phyloP scores from a whole-genome alignment of 2,329 filamentous ascomycete genomes.

The Cadophora luteo-olivacea region DNA sequence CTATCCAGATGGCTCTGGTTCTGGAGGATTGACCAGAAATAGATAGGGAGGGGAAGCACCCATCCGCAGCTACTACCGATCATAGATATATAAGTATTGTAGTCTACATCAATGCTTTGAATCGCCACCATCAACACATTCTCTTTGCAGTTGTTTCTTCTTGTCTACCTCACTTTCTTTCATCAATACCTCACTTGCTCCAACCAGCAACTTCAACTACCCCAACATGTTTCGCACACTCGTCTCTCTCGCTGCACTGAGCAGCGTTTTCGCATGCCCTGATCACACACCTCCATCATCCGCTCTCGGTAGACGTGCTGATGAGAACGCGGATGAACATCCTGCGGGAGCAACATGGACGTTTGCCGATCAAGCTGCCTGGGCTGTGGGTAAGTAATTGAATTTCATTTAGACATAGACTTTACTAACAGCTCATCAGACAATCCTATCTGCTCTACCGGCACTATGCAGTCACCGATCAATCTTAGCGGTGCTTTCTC shows the following conservation, averaged over 20 bases:
- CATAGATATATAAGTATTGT: not conserved
- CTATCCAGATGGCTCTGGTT: not conserved
- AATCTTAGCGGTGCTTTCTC: constrained; percentile 8
- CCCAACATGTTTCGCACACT: constrained; percentile 20
- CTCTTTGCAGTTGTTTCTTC: not conserved
- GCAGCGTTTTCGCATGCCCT: constrained; percentile 16
- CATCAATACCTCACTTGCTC: not conserved
- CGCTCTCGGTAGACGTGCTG: constrained; percentile 9
- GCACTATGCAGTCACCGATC: constrained; percentile 16
- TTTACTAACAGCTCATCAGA: not conserved
- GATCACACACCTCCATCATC: constrained; percentile 13
- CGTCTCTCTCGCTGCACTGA: constrained; percentile 2
- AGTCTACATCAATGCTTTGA: too few relatives aligned
- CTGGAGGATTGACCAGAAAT: not conserved
- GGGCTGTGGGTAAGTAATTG: not conserved
- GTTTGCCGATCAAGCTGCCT: not conserved
- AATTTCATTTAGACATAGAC: not conserved
- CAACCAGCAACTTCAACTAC: not conserved
- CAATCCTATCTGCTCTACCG: constrained; percentile 14
- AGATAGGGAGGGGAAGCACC: not conserved
- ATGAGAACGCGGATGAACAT: not conserved
- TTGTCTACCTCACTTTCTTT: not conserved
- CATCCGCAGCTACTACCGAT: not conserved
- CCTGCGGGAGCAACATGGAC: not conserved
- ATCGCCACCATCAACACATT: not conserved